Base-by-base conservation (phyloP, 441 rosid species). In the Croton laevigatus region DNA sequence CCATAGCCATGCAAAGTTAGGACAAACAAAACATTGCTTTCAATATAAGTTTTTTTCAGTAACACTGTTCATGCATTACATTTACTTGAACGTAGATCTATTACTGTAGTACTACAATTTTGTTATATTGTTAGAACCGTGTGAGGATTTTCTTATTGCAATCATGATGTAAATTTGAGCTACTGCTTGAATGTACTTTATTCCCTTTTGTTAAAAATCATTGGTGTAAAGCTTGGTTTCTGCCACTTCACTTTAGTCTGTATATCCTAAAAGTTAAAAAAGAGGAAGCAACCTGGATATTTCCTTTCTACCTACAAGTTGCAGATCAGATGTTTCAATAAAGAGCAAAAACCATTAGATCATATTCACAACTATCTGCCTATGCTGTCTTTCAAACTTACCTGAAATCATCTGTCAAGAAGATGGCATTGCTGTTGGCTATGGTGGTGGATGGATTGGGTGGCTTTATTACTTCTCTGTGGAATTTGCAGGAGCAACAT, bases 251-350 rank as follows among this genome's bases (percentile, higher is more conserved):
- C 17, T 11, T 58, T 17, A 6, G 13, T 27, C 48, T 60, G 42
- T 8, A n/a, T 12, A 34, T n/a, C 45, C 44, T 60, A 32, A 20
- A 58, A 51, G 51, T 57, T 65, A 59, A 51, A 66, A 72, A 34
- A 46, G 9, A 13, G 69, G 83, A 82, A 82, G 69, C 76, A 79
- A 66, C 81, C 67, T 14, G 64, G 81, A 62, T 62, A 62, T 4
- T 23, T 57, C 60, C 59, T 17, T 57, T 22, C 10, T 57, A 23
- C 6, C 7, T 23, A 4, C 60, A 4, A 57, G 8, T 23, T 57
- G 14, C 17, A 22, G 6, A 19, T 8, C 32, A 13, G 13, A 1
- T 27, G 37, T 57, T 11, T 55, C 59, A 23, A 61, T 61, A 38
- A 19, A 38, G 23, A 59, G 22, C 45, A 59, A 36, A 17, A 34